Percentiles rank a stretch among this genome's conserved stretches.
These are phyloP conservation scores for Cutaneotrichosporon dermatis DNA, from an alignment of 1,284 basidiomycete genomes.

Conservation along the genomic window DNA sequence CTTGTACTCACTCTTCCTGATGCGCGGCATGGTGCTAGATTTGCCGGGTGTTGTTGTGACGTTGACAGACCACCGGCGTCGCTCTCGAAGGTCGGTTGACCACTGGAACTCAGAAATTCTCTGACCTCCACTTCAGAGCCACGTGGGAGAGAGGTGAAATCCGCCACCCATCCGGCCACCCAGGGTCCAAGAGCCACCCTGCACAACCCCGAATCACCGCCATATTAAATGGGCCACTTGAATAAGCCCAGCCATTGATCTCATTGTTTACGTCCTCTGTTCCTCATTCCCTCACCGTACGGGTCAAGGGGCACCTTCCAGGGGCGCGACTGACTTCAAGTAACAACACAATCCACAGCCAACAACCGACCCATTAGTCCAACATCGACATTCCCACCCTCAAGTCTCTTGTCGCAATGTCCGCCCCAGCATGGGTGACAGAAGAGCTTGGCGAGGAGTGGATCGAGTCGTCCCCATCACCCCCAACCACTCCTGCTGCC, in stretches of 20 bases:
- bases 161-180: too few species aligned
- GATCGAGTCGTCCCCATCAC: conserved; percentile 56
- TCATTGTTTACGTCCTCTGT: conserved; percentile 1
- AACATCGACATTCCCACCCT: not conserved
- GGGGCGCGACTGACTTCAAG: conserved; percentile 16
- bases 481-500: conserved; percentile 59
- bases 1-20: conserved; percentile 62
- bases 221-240: too few species aligned
- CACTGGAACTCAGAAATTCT: conserved; percentile 9
- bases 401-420: conserved; percentile 19
- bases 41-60: conserved; percentile 11
- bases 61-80: not conserved
- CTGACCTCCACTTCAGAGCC: conserved; percentile 5
- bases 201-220: not conserved
- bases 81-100: not conserved
- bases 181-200: not conserved
- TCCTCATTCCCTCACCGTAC: too few species aligned
- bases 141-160: not conserved
- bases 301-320: not conserved
- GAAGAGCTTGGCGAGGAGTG: conserved; percentile 74
- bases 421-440: conserved; percentile 66
- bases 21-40: conserved; percentile 61
- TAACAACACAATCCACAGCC: not conserved
- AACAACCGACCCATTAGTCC: not conserved
- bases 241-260: not conserved